Base-by-base conservation (phyloP, 2,329 filamentous ascomycete species). In the Scedosporium dehoogii region DNA sequence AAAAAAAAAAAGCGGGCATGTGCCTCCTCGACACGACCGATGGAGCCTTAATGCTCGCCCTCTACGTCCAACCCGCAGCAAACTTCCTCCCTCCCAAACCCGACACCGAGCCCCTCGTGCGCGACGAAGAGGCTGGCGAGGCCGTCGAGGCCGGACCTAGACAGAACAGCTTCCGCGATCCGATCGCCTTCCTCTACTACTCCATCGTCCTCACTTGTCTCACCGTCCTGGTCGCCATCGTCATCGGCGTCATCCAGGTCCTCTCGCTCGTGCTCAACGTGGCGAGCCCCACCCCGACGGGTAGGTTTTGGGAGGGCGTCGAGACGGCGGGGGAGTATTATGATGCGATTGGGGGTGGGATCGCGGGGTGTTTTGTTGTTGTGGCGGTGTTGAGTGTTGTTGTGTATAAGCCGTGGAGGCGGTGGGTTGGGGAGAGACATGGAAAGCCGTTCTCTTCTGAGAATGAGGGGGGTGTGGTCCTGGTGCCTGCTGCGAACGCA, bases 141-240 rank as follows among this genome's bases (percentile, higher is more conserved):
- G 29, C 33, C 3, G n/a, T 18, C 23, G 16, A 51, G 16, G 16
- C 6, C 27, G 16, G 33, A 14, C 27, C 25, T 9, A 16, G 46
- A 14, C 27, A 58, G 16, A 18, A 27, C 27, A 58, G 1, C 56
- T 27, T 33, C 27, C 81, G 89, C 63, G 92, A 97, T 69, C 83
- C 83, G 0, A 85, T 97, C n/a, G 92, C 92, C 0, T 92, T 97
- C 57, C 77, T 96, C 1, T 97, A 97, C 75, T 97, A 97, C 75
- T 96, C 91, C 10, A 89, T 93, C 67, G 89, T 96, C 0, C 80
- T 96, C 29, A 96, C 91, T 0, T 85, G 83, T 2, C 84, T 96
- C 59, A 96, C 92, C 0, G 89, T 96, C 25, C 76, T 89, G 3
- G 91, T 96, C 0, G 90, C 92, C 1, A 83, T 91, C 2, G 87